Base-by-base conservation (phyloP, 768 basidiomycete genomes). In the Melanogaster broomeanus region DNA sequence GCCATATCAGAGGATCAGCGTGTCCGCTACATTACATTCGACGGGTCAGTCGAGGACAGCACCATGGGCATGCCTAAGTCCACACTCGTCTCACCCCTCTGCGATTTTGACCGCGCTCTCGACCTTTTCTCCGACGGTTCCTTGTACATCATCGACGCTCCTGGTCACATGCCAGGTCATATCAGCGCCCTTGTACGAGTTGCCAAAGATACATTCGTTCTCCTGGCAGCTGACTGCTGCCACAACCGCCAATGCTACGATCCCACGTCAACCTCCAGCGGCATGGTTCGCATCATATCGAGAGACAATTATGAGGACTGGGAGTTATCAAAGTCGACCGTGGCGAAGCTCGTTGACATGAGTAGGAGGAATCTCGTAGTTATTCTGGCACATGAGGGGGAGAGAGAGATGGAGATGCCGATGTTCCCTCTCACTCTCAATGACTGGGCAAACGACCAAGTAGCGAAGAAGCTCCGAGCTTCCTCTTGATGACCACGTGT, bases 191-290 rank as follows among this genome's bases (percentile, higher is more conserved):
- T 59, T 24, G 58, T 44, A 12, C 58, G 58, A 15, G 46, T 57
- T 31, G 49, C 51, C 5, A 43, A 42, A 4, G 46, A 43, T 4
- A 44, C 47, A 3, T 59, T 59, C 40, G 44, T 57, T 35, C 46
- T 53, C 13, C 49, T 59, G n/a, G 55, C 52, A 16, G 58, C 41
- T 9, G 58, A 59, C 39, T 45, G 42, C 15, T 56, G 46, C 48
- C 58, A 59, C 21, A 37, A 45, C 38, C 50, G 50, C 44, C 25
- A 45, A 24, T 52, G 50, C 9, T 52, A 45, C 28, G 43, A 30
- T 27, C 31, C 43, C 10, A n/a, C n/a, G n/a, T 19, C 42, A 12
- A 33, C 42, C 15, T 12, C 16, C 15, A 16, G 15, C 21, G 49
- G 49, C n/a, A 15, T 12, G 24, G 28, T 50, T n/a, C 34, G 50